phyloP scores from a whole-genome alignment of 306 rosid genomes.

The Citrullus colocynthis region DNA sequence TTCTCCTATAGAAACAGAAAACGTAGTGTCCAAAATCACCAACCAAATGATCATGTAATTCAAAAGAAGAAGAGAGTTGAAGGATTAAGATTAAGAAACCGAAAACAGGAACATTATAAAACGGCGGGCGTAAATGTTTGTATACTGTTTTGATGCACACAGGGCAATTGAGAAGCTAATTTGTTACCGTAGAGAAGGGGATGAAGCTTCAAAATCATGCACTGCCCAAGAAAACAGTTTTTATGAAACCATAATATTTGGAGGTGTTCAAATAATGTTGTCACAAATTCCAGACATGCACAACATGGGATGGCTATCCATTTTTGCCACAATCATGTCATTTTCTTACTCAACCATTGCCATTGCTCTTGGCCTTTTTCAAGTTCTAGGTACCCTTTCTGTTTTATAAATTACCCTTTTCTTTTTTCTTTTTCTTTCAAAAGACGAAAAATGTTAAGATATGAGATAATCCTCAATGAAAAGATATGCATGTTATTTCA shows the following conservation, averaged over 20 bases:
- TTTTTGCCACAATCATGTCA: constrained; percentile 31
- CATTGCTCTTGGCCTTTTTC: constrained; percentile 19
- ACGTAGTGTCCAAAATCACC: no score
- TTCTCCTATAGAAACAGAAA: no score
- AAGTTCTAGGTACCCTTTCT: constrained; percentile 4
- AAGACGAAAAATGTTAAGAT: no score
- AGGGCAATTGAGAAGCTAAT: constrained; percentile 42
- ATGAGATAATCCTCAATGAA: no score
- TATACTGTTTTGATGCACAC: no score
- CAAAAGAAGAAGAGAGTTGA: no score
- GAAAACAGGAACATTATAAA: no score
- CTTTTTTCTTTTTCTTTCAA: not conserved
- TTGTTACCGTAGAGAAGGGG: constrained; percentile 75
- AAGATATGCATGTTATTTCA: no score
- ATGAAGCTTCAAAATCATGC: constrained; percentile 37
- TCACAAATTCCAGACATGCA: constrained; percentile 59
- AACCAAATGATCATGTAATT: no score
- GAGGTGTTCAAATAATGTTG: constrained; percentile 50
- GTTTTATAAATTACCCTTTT: no score
- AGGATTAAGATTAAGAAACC: no score
- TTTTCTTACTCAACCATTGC: constrained; percentile 25
- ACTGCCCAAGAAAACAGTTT: constrained; percentile 24
- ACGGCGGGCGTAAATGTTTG: no score
- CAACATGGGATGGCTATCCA: constrained; percentile 24
- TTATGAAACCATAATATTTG: constrained; percentile 52